phyloP scores from a whole-genome alignment of 1,139 yeast genomes.

The Kazachstania sp. region DNA sequence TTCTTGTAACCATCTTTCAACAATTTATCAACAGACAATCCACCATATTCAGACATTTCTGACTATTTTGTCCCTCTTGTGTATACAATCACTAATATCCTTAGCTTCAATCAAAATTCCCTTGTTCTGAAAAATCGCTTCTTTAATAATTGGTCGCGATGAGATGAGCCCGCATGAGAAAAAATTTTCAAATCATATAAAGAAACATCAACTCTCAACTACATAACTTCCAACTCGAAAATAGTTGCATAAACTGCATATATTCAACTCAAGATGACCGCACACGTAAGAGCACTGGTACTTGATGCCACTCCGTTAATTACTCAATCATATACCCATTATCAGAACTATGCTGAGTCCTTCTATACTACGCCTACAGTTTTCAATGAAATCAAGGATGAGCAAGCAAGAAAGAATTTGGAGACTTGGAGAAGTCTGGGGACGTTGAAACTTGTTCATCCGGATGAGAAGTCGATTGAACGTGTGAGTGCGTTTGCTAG shows the following conservation, averaged over 20 bases:
- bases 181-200: too few species aligned
- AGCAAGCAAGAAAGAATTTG: conserved; percentile 68
- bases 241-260: too few species aligned
- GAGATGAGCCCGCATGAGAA: too few species aligned
- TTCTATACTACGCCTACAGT: conserved; percentile 93
- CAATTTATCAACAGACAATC: conserved; percentile 25
- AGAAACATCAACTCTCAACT: too few species aligned
- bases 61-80: too few species aligned
- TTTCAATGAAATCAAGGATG: conserved; percentile 77
- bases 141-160: too few species aligned
- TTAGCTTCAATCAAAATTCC: too few species aligned
- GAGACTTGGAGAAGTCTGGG: conserved; percentile 63
- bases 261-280: conserved; percentile 2
- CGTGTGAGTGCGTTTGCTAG: conserved; percentile 70
- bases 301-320: conserved; percentile 94
- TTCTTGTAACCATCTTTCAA: conserved; percentile 25
- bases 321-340: conserved; percentile 70
- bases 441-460: conserved; percentile 58
- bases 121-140: too few species aligned
- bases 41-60: not conserved
- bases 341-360: conserved; percentile 57
- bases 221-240: too few species aligned
- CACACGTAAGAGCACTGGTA: conserved; percentile 48
- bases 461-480: conserved; percentile 53
- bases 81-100: too few species aligned